phyloP scores from a whole-genome alignment of 306 rosid genomes.

The Chamaecrista fasciculata region DNA sequence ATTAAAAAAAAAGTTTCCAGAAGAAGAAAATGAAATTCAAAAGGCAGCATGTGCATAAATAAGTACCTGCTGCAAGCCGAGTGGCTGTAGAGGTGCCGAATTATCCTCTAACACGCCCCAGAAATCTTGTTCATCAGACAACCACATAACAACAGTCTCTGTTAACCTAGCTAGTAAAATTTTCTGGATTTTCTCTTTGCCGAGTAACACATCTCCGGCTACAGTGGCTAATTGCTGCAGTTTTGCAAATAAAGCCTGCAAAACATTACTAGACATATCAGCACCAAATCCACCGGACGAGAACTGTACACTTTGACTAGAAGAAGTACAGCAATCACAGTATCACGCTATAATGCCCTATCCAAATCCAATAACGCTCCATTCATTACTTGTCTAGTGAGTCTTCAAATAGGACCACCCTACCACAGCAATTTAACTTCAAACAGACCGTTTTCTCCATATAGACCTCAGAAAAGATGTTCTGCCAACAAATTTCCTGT shows the following conservation, averaged over 20 bases:
- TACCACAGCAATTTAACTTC: background rate
- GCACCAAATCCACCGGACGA: slow-evolving; percentile 22
- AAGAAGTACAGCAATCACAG: background rate
- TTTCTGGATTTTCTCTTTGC: slow-evolving; percentile 89
- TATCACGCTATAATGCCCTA: background rate
- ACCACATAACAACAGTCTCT: slow-evolving; percentile 96
- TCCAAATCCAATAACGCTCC: slow-evolving; percentile 4
- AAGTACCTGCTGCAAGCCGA: slow-evolving; percentile 88
- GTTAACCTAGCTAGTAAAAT: slow-evolving; percentile 94
- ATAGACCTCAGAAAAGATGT: background rate
- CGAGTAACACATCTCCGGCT: slow-evolving; percentile 92
- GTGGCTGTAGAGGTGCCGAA: slow-evolving; percentile 64
- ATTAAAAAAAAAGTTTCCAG: background rate
- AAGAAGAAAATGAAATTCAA: background rate
- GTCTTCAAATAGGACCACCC: background rate
- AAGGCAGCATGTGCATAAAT: slow-evolving; percentile 18
- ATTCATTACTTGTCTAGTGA: background rate
- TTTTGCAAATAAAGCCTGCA: slow-evolving; percentile 89
- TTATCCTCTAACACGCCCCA: slow-evolving; percentile 83
- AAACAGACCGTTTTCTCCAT: background rate
- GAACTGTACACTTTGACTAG: background rate
- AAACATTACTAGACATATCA: slow-evolving; percentile 27
- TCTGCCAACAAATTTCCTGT: background rate
- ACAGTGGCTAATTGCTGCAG: slow-evolving; percentile 89
- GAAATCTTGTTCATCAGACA: slow-evolving; percentile 94